Evolutionary conservation across 345 rosid genomes (phyloP), one percentile per base, ranked within the genome.

Genomic region (Rubroshorea leprosula): DNA sequence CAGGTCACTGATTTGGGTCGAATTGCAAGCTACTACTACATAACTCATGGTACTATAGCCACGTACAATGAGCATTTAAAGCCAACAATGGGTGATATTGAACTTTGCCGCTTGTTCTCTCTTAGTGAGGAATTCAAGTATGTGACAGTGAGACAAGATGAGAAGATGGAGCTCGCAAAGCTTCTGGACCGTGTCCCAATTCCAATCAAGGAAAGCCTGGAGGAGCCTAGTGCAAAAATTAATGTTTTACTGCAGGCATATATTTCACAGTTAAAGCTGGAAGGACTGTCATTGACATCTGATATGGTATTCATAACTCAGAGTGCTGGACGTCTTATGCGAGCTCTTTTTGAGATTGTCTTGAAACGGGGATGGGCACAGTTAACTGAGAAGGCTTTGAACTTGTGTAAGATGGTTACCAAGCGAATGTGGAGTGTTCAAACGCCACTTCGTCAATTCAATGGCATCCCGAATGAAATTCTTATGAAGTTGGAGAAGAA

Each of bases 401-500:
- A 87, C 65, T 69, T 93, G 75, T 81, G 95, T 67, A 93, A 93
- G 68, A 89, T 93, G 99, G 81, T 93, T 63, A 80, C 75, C 58
- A 93, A 75, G 85, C 83, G 97, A 71, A 93, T 89, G 90, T 89
- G 99, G 99, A 84, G 86, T 74, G 94, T 89, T 71, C 98, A 92
- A 57, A 89, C 95, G 31, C 94, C 96, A 4, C 90, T 92, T 55
- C 89, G 94, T 13, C 98, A 92, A 64, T 92, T 92, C 74, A 57
- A 63, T 58, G 95, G 89, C 49, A 83, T 92, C 67, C 87, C 89
- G 17, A 83, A 81, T 74, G 96, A 89, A 29, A 80, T 86, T 70
- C 65, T 92, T 63, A 83, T 76, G 79, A 89, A 83, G 75, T 74
- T 92, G 78, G 98, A 85, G 82, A 89, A 86, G 87, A 92, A 89